phyloP scores from a whole-genome alignment of 2,329 filamentous ascomycete species.

The Sporothrix dimorphospora region DNA sequence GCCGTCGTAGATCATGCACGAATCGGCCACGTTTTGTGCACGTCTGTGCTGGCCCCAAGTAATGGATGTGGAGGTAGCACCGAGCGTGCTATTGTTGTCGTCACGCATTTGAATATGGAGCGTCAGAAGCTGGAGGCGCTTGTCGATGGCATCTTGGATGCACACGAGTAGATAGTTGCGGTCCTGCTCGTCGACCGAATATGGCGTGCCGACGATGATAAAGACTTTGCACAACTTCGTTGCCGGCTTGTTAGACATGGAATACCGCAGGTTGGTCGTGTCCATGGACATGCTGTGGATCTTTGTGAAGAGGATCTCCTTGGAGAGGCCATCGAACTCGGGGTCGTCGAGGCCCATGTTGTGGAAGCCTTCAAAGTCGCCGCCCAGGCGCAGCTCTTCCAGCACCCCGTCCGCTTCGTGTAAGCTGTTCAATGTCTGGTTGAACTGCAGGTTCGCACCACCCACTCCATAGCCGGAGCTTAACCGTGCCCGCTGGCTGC shows the following conservation, averaged over 20 bases:
- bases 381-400: slow-evolving; percentile 66
- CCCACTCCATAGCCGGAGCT: slow-evolving; percentile 49
- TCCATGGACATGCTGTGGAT: slow-evolving; percentile 69
- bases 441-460: slow-evolving; percentile 43
- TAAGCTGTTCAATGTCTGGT: slow-evolving; percentile 61
- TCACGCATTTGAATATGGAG: slow-evolving; percentile 55
- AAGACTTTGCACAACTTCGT: slow-evolving; percentile 65
- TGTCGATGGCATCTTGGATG: slow-evolving; percentile 70
- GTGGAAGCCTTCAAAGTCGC: slow-evolving; percentile 68
- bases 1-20: slow-evolving; percentile 71
- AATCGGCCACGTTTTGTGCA: slow-evolving; percentile 71
- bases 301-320: slow-evolving; percentile 72
- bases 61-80: slow-evolving; percentile 39
- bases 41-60: slow-evolving; percentile 57
- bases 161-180: slow-evolving; percentile 65
- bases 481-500: slow-evolving; percentile 64
- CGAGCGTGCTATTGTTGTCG: slow-evolving; percentile 30
- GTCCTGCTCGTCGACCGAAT: slow-evolving; percentile 56
- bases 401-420: slow-evolving; percentile 70
- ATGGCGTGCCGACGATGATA: slow-evolving; percentile 64
- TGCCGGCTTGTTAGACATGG: slow-evolving; percentile 56
- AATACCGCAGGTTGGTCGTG: slow-evolving; percentile 63
- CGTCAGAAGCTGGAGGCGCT: slow-evolving; percentile 67
- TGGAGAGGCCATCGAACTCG: slow-evolving; percentile 70
- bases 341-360: slow-evolving; percentile 74